Percentiles rank a stretch among this genome's conserved stretches.
These are phyloP conservation scores for Hypericum perforatum DNA, from an alignment of 345 rosid genomes.

Conservation along the genomic window DNA sequence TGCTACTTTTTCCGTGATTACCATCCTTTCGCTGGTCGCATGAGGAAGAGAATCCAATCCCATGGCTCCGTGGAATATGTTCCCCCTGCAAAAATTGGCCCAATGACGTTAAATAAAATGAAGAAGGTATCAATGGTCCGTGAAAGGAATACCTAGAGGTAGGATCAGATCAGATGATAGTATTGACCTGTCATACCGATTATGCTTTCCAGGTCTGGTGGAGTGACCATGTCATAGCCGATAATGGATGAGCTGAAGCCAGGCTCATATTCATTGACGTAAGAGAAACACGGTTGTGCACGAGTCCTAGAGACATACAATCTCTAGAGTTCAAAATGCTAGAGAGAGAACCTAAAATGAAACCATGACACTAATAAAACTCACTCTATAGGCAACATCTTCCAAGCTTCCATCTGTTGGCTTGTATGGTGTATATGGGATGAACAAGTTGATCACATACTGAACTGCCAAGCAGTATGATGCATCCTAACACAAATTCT, in stretches of 20 bases:
- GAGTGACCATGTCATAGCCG: slow-evolving; percentile 80
- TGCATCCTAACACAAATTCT: not conserved
- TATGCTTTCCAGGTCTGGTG: slow-evolving; percentile 75
- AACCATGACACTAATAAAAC: slow-evolving; percentile 19
- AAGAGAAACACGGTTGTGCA: slow-evolving; percentile 23
- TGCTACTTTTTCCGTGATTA: slow-evolving; percentile 13
- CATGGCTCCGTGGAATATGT: slow-evolving; percentile 78
- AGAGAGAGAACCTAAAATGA: too few relatives aligned
- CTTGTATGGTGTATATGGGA: too few relatives aligned
- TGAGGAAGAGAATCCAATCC: too few relatives aligned
- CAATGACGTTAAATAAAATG: not conserved
- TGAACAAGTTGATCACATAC: slow-evolving; percentile 75
- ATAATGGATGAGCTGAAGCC: slow-evolving; percentile 62
- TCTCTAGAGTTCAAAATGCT: not conserved
- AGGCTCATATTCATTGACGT: slow-evolving; percentile 15
- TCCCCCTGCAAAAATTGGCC: slow-evolving; percentile 50
- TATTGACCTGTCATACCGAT: slow-evolving; percentile 67
- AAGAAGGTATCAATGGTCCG: not conserved
- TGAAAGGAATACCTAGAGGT: not conserved
- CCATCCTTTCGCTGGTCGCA: slow-evolving; percentile 89
- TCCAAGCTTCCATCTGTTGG: slow-evolving; percentile 78
- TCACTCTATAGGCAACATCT: slow-evolving; percentile 63
- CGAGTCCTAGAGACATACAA: slow-evolving; percentile 7
- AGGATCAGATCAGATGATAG: not conserved
- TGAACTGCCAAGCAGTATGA: slow-evolving; percentile 33